Evolutionary conservation across 352 stramenopile species (phyloP), one percentile per base, ranked within the genome.

Genomic region (Phytophthora lateralis): DNA sequence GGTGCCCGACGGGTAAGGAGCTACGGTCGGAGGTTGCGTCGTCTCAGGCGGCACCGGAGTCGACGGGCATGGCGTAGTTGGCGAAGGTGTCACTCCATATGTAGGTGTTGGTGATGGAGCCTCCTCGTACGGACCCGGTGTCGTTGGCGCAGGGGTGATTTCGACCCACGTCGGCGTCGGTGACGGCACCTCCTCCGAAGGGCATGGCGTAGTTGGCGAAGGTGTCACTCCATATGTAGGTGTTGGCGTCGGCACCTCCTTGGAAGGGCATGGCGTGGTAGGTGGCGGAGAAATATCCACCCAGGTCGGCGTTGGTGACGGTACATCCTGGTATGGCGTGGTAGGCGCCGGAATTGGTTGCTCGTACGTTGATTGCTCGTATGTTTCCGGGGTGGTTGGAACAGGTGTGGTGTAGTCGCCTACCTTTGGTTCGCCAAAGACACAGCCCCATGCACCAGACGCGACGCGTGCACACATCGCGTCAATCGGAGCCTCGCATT

Each of bases 381-480:
- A 51, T 6, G 14, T 29, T n/a, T 74, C 72, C 5, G 71, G 61
- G 6, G 71, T 71, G 8, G 60, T 70, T 2, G 58, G 48, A 7
- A 41, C 53, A 8, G 60, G 63, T 42, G 34, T 71, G 44, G 20
- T 55, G 60, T 43, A 69, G 18, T 51, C n/a, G n/a, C n/a, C 20
- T 14, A 46, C 43, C n/a, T 47, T 26, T 12, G 63, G 14, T 10
- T 50, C 42, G 46, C 44, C 30, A 55, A 55, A 88, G 15, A 80
- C 69, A 49, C 81, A 91, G 3, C 81, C 77, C 79, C 75, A 88
- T 0, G 67, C 77, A 12, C 81, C 79, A 14, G 73, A 78, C 51
- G 69, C 65, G 55, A 89, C 71, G 35, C 75, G 79, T 15, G 69
- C 49, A 35, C 78, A 89, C 29, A 66, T 39, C 0, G 80, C 76